phyloP scores from a whole-genome alignment of 2,329 filamentous ascomycete species.

The Proliferodiscus dingleyae region DNA sequence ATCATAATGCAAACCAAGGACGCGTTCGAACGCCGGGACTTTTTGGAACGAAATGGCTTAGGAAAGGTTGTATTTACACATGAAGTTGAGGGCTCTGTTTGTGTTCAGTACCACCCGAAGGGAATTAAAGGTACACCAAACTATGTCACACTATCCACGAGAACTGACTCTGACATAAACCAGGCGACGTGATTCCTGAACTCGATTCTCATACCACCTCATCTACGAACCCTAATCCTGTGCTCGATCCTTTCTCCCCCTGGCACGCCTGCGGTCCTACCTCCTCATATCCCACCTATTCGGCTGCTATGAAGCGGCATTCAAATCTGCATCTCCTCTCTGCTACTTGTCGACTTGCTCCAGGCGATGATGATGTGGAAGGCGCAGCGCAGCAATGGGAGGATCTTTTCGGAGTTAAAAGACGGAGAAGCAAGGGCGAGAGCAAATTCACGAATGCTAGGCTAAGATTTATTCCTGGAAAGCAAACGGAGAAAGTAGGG shows the following conservation, averaged over 20 bases:
- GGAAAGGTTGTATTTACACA: conserved; percentile 36
- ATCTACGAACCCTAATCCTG: conserved; percentile 28
- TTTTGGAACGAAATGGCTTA: conserved; percentile 34
- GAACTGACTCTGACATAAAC: not conserved
- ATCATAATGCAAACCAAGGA: conserved; percentile 43
- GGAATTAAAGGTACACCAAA: conserved; percentile 26
- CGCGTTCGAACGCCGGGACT: conserved; percentile 32
- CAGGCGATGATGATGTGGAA: conserved; percentile 34
- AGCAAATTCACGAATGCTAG: conserved; percentile 31
- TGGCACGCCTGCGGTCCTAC: conserved; percentile 40
- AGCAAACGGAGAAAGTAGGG: conserved; percentile 32
- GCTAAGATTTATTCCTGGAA: conserved; percentile 33
- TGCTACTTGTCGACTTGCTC: conserved; percentile 34
- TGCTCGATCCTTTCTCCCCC: conserved; percentile 36
- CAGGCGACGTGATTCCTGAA: conserved; percentile 19
- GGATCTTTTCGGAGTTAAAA: conserved; percentile 33
- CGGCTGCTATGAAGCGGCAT: conserved; percentile 33
- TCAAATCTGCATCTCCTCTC: conserved; percentile 34
- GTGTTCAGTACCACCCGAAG: conserved; percentile 42
- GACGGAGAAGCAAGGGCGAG: conserved; percentile 11
- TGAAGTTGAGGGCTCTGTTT: conserved; percentile 31
- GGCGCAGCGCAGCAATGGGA: conserved; percentile 38
- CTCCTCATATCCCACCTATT: conserved; percentile 31
- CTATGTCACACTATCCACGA: not conserved
- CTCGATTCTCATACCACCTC: conserved; percentile 13